Conservation (phyloP, 106 monocot genomes). For the Allium fistulosum region DNA sequence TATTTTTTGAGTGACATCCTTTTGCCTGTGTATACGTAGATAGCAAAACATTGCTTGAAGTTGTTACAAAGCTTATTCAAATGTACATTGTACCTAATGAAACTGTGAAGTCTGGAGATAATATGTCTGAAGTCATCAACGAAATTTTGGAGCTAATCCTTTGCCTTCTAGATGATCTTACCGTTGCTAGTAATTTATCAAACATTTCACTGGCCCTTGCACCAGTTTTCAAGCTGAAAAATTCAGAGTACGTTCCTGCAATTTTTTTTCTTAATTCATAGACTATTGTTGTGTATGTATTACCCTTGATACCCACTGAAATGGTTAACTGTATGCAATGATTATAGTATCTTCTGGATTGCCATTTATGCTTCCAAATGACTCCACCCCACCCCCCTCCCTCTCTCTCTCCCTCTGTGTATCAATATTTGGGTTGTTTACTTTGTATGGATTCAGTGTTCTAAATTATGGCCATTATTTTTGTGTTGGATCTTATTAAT, state of each 20-base stretch:
- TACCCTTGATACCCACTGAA: no score
- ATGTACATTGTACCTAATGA: conserved; percentile 32
- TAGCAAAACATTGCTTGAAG: conserved; percentile 26
- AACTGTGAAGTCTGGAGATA: conserved; percentile 14
- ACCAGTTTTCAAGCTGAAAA: conserved; percentile 57
- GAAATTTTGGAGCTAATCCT: conserved; percentile 54
- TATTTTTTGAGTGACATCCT: background rate
- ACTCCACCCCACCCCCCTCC: no score
- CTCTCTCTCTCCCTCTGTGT: no score
- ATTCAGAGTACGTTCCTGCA: conserved; percentile 36
- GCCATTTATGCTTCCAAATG: no score
- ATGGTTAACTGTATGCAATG: no score
- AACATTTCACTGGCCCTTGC: conserved; percentile 27
- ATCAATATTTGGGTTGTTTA: no score
- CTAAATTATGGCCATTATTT: no score
- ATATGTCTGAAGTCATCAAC: conserved; percentile 23
- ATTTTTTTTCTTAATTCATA: background rate
- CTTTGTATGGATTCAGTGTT: no score
- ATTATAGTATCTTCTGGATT: no score
- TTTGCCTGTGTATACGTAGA: conserved; percentile 28
- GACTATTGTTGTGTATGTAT: background rate
- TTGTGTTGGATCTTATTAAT: no score
- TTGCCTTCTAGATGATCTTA: conserved; percentile 52
- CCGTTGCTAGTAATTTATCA: conserved; percentile 27
- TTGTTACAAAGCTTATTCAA: conserved; percentile 47